Evolutionary conservation across 179 eudicot species (phyloP), one percentile per base, ranked within the genome.

Genomic region (Patellifolia procumbens): DNA sequence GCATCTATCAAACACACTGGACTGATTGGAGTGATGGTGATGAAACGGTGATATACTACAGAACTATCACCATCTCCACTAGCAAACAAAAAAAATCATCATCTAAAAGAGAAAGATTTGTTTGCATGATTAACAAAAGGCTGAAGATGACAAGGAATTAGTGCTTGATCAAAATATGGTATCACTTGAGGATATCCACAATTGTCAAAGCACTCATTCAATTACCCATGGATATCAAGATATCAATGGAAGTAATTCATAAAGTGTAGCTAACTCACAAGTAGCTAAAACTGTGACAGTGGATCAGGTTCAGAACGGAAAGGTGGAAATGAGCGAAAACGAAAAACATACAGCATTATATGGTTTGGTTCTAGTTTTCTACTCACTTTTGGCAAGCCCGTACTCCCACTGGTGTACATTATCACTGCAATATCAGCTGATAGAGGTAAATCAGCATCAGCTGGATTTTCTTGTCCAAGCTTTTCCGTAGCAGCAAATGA

Each of bases 331-430:
- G 51, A 39, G 32, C 31, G 24, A 43, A 73, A 48, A 67, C 22
- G 9, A 53, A 72, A 39, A n/a, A 28, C 17, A 48, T 48, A 19
- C 7, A 62, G 32, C 63, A 76, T 35, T 65, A 59, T 28, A 56
- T 72, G 13, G 69, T 37, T 11, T 52, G 37, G 2, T 52, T 76
- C 32, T n/a, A 26, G 55, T 55, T 45, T 70, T 37, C 34, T 63
- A 78, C 91, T 60, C 82, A 92, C 97, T 91, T 94, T 94, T 39
- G 96, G 97, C 85, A 91, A 81, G 68, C 98, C 98, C 20, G 98
- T 94, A 83, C 98, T 94, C 74, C 98, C 98, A 79, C 97, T 90
- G 68, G 97, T 94, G 64, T 94, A 94, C 97, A 94, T 92, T 64
- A 94, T 89, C 60, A 94, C 98, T 28, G 98, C 98, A 78, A 86